Conservation (phyloP, 495 filamentous ascomycete genomes). For the Ascobolus immersus region DNA sequence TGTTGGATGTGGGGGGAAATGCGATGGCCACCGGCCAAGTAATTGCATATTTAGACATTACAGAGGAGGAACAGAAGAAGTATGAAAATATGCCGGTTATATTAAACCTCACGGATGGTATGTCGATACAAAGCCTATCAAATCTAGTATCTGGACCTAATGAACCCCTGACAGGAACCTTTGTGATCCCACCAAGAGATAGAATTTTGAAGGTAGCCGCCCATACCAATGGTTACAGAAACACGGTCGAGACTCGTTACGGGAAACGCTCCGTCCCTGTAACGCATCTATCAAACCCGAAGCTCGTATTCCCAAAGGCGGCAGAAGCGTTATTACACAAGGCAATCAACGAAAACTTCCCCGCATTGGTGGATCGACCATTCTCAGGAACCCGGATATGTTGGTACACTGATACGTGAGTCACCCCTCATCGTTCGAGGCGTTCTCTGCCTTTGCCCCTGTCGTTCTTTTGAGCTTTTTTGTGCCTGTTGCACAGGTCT, state of each 20-base stretch:
- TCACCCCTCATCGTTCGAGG: slow-evolving; percentile 15
- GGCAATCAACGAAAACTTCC: slow-evolving; percentile 35
- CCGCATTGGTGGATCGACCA: slow-evolving; percentile 33
- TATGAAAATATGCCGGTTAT: slow-evolving; percentile 45
- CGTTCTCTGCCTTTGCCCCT: slow-evolving; percentile 2
- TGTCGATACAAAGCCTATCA: slow-evolving; percentile 13
- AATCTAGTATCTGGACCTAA: not conserved
- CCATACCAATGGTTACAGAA: slow-evolving; percentile 60
- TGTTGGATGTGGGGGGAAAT: slow-evolving; percentile 57
- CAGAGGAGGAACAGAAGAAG: slow-evolving; percentile 35
- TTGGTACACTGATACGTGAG: slow-evolving; percentile 85
- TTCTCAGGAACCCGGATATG: slow-evolving; percentile 53
- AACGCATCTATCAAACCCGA: slow-evolving; percentile 22
- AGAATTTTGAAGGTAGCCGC: slow-evolving; percentile 55
- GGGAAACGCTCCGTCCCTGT: slow-evolving; percentile 18
- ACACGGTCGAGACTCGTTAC: slow-evolving; percentile 28
- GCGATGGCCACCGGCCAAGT: slow-evolving; percentile 57
- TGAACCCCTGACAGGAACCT: slow-evolving; percentile 15
- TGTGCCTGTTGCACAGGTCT: too few species aligned
- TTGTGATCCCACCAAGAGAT: slow-evolving; percentile 51
- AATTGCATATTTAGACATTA: slow-evolving; percentile 47
- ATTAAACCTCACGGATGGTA: slow-evolving; percentile 52
- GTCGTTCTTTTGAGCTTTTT: too few species aligned
- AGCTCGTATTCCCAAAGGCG: slow-evolving; percentile 28
- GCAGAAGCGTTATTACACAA: slow-evolving; percentile 33